phyloP scores from a whole-genome alignment of 2,329 filamentous ascomycete species.

The Fonsecaea pugnacius region DNA sequence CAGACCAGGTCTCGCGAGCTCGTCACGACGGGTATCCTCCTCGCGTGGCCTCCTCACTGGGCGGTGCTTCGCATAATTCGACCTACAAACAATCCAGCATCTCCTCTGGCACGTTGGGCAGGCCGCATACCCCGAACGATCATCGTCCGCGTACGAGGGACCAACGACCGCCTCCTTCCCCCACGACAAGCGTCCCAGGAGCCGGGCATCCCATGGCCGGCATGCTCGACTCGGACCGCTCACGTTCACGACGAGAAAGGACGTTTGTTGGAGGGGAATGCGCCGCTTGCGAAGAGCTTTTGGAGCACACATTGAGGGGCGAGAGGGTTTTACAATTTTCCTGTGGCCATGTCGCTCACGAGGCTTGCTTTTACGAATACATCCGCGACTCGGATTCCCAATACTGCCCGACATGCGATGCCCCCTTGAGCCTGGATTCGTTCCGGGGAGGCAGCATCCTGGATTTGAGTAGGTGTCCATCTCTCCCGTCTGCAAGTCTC shows the following conservation, averaged over 20 bases:
- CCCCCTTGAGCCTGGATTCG: constrained; percentile 87
- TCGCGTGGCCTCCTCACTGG: constrained; percentile 29
- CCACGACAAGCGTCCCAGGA: constrained; percentile 32
- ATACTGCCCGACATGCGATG: constrained; percentile 91
- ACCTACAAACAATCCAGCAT: constrained; percentile 37
- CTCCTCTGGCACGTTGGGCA: constrained; percentile 31
- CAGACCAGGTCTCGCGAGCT: constrained; percentile 33
- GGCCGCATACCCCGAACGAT: constrained; percentile 30
- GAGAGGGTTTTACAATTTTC: constrained; percentile 95
- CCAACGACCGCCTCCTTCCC: constrained; percentile 29
- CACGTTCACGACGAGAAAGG: constrained; percentile 79
- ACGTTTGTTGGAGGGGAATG: constrained; percentile 96
- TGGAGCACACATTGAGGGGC: constrained; percentile 92
- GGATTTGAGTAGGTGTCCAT: constrained; percentile 72
- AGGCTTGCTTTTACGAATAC: constrained; percentile 98
- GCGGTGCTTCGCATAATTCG: constrained; percentile 18
- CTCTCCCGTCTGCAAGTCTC: constrained; percentile 20
- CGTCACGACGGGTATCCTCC: constrained; percentile 31
- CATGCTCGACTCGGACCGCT: constrained; percentile 75
- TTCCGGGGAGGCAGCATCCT: constrained; percentile 90
- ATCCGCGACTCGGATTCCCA: constrained; percentile 93
- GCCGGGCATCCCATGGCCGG: constrained; percentile 57
- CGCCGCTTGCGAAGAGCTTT: constrained; percentile 92
- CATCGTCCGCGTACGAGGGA: constrained; percentile 30
- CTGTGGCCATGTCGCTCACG: constrained; percentile 95